These are phyloP conservation scores for Forsythia suspensa DNA, from an alignment of 257 asterid species.

Conservation along the genomic window DNA sequence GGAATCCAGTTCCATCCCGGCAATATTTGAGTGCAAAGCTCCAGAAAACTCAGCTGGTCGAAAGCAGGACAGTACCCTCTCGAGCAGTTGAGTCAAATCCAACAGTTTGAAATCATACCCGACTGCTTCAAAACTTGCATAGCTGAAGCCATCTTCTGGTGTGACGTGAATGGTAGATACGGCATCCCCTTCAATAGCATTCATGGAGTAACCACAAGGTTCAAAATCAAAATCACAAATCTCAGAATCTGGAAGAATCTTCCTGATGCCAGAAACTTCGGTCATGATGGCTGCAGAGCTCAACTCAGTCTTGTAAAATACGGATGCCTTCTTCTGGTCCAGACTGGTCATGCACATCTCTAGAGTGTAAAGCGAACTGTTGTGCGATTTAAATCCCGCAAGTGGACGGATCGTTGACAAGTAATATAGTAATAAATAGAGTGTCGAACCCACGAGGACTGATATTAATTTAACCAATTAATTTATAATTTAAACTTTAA, in stretches of 20 bases:
- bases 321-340: conserved; percentile 58
- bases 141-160: conserved; percentile 87
- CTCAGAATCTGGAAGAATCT: conserved; percentile 61
- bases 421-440: too few species aligned
- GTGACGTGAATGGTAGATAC: conserved; percentile 74
- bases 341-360: conserved; percentile 91
- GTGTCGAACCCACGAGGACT: too few species aligned
- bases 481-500: too few species aligned
- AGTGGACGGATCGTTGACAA: too few species aligned
- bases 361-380: conserved; percentile 35
- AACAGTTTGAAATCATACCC: conserved; percentile 57
- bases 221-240: conserved; percentile 81
- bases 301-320: conserved; percentile 60
- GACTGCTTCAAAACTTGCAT: conserved; percentile 77
- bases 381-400: too few species aligned
- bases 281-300: conserved; percentile 64
- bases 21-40: conserved; percentile 17
- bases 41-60: conserved; percentile 29
- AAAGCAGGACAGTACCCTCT: conserved; percentile 33
- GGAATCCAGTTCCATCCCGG: conserved; percentile 4
- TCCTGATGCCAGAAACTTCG: conserved; percentile 60
- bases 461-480: too few species aligned
- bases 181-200: conserved; percentile 60
- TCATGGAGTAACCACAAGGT: conserved; percentile 91
- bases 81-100: conserved; percentile 18